Evolutionary conservation across 805 yeast species (phyloP), one percentile per base, ranked within the genome.

Genomic region (Barnettozyma californica): DNA sequence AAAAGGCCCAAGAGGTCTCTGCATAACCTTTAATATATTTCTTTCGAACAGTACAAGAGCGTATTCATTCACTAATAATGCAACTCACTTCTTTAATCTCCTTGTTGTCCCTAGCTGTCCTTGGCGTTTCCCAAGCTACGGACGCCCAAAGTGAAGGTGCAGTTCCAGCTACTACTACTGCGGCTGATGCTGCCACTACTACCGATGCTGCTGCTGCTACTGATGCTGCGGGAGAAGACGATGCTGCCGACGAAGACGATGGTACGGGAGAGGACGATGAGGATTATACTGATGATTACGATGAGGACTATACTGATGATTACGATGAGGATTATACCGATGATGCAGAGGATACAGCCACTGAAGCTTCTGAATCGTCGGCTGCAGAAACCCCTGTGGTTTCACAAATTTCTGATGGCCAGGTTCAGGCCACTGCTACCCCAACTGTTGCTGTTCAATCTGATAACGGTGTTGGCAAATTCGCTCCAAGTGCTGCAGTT

Each of bases 81-180:
- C 57, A 56, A 52, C 52, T 56, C 54, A 33, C 49, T 26, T 41
- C 57, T 20, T 44, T 48, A 45, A 45, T 49, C 40, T 38, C 49
- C 27, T 34, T 52, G 35, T 49, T 54, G 41, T 49, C 52, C 37
- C 35, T 48, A 39, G 35, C 59, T 43, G 44, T 56, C 33, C 42
- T 59, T 18, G 57, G 65, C 35, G 41, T 50, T 34, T 53, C 53
- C 23, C 55, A 54, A 50, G 50, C 45, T 40, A 68, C 77, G 44
- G 68, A 77, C 46, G 62, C 75, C 53, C 80, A 74, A 63, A 69
- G 70, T 54, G 82, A 76, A 57, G 80, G 53, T 58, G 81, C 77
- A 64, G 68, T 48, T 33, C 55, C 49, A 43, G 52, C 47, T 14
- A 38, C 53, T 19, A 47, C 53, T 25, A 47, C 49, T 41, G 47